A percentile compares a stretch with the other conserved stretches of the same genome.
These are phyloP conservation scores for Wickerhamiella pararugosa DNA, from an alignment of 1,139 yeast species.

Conservation along the genomic window DNA sequence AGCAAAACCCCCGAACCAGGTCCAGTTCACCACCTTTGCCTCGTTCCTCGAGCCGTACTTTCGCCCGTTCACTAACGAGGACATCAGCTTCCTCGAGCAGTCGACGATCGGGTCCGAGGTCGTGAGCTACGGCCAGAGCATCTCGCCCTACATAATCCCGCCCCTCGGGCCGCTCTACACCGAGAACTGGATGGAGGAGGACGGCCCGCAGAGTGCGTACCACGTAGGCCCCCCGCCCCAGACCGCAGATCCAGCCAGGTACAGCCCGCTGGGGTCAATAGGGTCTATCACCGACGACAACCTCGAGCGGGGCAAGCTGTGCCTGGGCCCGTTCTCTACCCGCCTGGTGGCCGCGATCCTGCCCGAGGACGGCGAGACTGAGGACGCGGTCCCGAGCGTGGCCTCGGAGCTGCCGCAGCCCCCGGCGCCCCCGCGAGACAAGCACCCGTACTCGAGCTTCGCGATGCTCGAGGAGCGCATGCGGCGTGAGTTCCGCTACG, in stretches of 20 bases:
- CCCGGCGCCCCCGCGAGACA: slow-evolving; percentile 5
- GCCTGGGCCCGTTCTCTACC: slow-evolving; percentile 87
- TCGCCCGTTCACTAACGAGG: slow-evolving; percentile 65
- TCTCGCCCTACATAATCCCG: slow-evolving; percentile 43
- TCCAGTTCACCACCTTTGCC: slow-evolving; percentile 79
- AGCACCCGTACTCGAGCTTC: slow-evolving; percentile 30
- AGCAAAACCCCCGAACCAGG: slow-evolving; percentile 80
- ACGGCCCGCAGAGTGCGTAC: slow-evolving; percentile 31
- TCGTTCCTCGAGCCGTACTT: slow-evolving; percentile 76
- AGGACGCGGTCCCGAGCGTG: slow-evolving; percentile 14
- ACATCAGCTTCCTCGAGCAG: slow-evolving; percentile 54
- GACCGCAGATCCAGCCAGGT: slow-evolving; percentile 11
- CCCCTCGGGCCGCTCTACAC: slow-evolving; percentile 70
- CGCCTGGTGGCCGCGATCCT: slow-evolving; percentile 66
- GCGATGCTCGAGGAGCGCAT: slow-evolving; percentile 73
- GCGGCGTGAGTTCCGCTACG: slow-evolving; percentile 73
- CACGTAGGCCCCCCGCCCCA: slow-evolving; percentile 25
- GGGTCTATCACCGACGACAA: slow-evolving; percentile 45
- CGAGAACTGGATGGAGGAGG: slow-evolving; percentile 80
- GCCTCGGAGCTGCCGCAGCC: slow-evolving; percentile 6
- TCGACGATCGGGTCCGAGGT: slow-evolving; percentile 32
- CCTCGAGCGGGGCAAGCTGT: slow-evolving; percentile 50
- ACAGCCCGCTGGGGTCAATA: slow-evolving; percentile 43
- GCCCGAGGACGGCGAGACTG: slow-evolving; percentile 20
- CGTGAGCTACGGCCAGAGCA: slow-evolving; percentile 19